Conservation (phyloP, 179 eudicot genomes). For the Heliamphora pulchella region DNA sequence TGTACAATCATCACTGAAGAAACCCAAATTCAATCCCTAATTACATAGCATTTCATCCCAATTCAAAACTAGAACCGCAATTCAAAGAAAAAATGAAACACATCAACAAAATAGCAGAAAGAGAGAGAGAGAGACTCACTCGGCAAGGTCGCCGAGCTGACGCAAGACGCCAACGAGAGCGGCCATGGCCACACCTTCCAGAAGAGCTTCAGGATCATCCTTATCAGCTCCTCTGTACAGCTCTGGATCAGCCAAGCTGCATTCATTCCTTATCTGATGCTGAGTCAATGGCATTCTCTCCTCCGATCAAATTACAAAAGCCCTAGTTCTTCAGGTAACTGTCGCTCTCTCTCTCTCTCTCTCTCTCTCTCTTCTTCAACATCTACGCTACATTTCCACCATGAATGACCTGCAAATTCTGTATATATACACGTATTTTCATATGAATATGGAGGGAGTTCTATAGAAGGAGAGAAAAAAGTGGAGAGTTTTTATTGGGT, state of each 20-base stretch:
- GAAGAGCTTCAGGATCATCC: slow-evolving; percentile 94
- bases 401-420: slow-evolving; percentile 1
- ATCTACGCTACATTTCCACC: slow-evolving; percentile 12
- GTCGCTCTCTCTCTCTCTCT: not conserved
- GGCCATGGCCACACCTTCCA: slow-evolving; percentile 98
- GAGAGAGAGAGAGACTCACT: slow-evolving; percentile 37
- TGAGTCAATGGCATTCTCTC: slow-evolving; percentile 65
- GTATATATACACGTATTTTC: not conserved
- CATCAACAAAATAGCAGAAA: not conserved
- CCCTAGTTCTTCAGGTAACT: slow-evolving; percentile 14
- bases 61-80: not conserved
- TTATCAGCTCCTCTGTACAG: slow-evolving; percentile 74
- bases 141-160: slow-evolving; percentile 95
- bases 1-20: not conserved
- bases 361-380: not conserved
- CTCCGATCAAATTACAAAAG: slow-evolving; percentile 12
- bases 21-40: slow-evolving; percentile 16
- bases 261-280: slow-evolving; percentile 72
- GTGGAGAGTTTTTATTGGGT: not conserved
- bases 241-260: slow-evolving; percentile 85
- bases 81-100: not conserved
- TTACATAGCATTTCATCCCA: slow-evolving; percentile 14
- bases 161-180: slow-evolving; percentile 96
- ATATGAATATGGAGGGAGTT: not conserved
- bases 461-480: not conserved